phyloP scores from a whole-genome alignment of 306 rosid genomes.

The Astragalus glycyphyllos region DNA sequence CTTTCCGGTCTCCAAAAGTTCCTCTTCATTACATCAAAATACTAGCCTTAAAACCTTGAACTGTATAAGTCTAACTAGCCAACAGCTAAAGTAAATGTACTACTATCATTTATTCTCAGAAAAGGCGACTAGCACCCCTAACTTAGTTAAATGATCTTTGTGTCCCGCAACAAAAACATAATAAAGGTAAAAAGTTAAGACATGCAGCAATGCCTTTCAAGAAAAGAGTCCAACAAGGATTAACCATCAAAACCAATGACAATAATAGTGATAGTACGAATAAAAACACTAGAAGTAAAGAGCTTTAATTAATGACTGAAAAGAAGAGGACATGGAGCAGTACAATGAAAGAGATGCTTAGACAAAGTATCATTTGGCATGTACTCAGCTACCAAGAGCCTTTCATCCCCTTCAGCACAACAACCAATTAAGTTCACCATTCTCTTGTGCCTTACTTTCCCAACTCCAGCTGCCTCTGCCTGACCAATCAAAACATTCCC shows the following conservation, averaged over 20 bases:
- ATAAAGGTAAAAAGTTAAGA: constrained; percentile 19
- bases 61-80: background rate
- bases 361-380: constrained; percentile 85
- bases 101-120: background rate
- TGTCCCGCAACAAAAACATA: constrained; percentile 23
- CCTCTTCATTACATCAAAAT: constrained; percentile 17
- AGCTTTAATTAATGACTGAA: constrained; percentile 27
- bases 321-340: constrained; percentile 37
- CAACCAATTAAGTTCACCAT: constrained; percentile 82
- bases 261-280: constrained; percentile 22
- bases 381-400: constrained; percentile 85
- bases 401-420: constrained; percentile 83
- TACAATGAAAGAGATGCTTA: constrained; percentile 88
- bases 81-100: background rate
- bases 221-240: constrained; percentile 17
- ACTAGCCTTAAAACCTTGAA: constrained; percentile 8
- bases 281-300: constrained; percentile 21
- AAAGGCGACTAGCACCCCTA: constrained; percentile 10
- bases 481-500: constrained; percentile 54
- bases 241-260: constrained; percentile 21
- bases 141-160: background rate
- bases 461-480: constrained; percentile 86
- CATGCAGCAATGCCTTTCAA: constrained; percentile 3
- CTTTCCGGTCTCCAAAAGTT: constrained; percentile 5
- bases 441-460: constrained; percentile 83